Percentiles rank a stretch among this genome's conserved stretches.
Conservation (phyloP, 2,329 filamentous ascomycete species). For the Colletotrichum tamarilloi region DNA sequence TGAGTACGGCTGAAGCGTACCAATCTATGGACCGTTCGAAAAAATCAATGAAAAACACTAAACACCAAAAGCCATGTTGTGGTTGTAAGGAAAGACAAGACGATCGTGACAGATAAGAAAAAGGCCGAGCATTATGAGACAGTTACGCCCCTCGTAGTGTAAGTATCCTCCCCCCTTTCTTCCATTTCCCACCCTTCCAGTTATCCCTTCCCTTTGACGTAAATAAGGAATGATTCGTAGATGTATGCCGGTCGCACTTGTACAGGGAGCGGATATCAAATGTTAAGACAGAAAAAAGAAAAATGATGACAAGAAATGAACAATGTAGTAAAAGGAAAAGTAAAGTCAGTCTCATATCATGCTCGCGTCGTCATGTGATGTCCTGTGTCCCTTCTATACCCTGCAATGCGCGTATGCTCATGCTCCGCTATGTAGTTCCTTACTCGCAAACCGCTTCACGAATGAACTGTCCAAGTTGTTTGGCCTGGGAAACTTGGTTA, state of each 20-base stretch:
- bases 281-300: slow-evolving; percentile 31
- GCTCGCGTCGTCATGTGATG: slow-evolving; percentile 32
- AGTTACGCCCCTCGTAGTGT: slow-evolving; percentile 14
- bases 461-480: slow-evolving; percentile 48
- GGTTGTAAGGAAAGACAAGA: slow-evolving; percentile 25
- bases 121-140: slow-evolving; percentile 32
- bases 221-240: slow-evolving; percentile 34
- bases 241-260: slow-evolving; percentile 19
- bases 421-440: slow-evolving; percentile 24
- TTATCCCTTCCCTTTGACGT: not conserved
- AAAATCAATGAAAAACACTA: not conserved
- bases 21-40: slow-evolving; percentile 32
- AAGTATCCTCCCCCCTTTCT: not conserved
- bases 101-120: slow-evolving; percentile 19
- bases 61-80: slow-evolving; percentile 33
- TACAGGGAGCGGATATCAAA: slow-evolving; percentile 36
- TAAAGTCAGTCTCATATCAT: slow-evolving; percentile 26
- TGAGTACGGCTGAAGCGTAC: slow-evolving; percentile 30
- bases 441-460: slow-evolving; percentile 46
- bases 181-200: not conserved
- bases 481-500: slow-evolving; percentile 45
- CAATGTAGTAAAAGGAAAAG: slow-evolving; percentile 14
- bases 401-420: slow-evolving; percentile 26
- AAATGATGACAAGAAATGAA: slow-evolving; percentile 25
- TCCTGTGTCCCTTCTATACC: slow-evolving; percentile 33